These are phyloP conservation scores for Haplosporangium gracile DNA, from an alignment of 192 early-diverging fungal genomes.

Conservation along the genomic window DNA sequence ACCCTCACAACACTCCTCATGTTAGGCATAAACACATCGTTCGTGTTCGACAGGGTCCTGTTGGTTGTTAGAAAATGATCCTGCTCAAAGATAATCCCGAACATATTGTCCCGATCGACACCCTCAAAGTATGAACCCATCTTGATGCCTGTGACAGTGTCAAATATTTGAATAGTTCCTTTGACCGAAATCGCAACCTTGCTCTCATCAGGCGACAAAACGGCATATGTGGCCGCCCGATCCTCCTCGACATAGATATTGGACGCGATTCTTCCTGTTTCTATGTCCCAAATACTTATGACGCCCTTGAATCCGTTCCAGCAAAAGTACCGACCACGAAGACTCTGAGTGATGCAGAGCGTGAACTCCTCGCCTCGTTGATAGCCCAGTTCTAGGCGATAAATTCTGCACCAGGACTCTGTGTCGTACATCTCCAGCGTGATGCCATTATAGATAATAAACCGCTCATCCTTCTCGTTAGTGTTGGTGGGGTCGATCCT, in stretches of 20 bases:
- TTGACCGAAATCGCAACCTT: not conserved
- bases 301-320: slow-evolving; percentile 19
- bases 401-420: not conserved
- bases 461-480: not conserved
- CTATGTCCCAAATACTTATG: slow-evolving; percentile 15
- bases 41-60: not conserved
- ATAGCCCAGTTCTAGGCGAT: not conserved
- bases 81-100: slow-evolving; percentile 17
- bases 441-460: not conserved
- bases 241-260: not conserved
- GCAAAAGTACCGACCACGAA: slow-evolving; percentile 4
- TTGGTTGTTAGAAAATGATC: slow-evolving; percentile 31
- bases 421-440: not conserved
- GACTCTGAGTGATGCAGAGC: not conserved
- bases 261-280: slow-evolving; percentile 7
- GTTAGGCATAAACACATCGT: not conserved
- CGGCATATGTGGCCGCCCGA: not conserved
- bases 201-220: not conserved
- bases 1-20: slow-evolving; percentile 21
- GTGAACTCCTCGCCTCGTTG: not conserved
- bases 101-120: slow-evolving; percentile 17
- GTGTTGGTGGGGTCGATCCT: not conserved
- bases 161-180: not conserved
- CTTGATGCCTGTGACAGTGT: slow-evolving; percentile 20
- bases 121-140: slow-evolving; percentile 22